Evolutionary conservation across 306 rosid species (phyloP).

Genomic region (Cucumis melo): DNA sequence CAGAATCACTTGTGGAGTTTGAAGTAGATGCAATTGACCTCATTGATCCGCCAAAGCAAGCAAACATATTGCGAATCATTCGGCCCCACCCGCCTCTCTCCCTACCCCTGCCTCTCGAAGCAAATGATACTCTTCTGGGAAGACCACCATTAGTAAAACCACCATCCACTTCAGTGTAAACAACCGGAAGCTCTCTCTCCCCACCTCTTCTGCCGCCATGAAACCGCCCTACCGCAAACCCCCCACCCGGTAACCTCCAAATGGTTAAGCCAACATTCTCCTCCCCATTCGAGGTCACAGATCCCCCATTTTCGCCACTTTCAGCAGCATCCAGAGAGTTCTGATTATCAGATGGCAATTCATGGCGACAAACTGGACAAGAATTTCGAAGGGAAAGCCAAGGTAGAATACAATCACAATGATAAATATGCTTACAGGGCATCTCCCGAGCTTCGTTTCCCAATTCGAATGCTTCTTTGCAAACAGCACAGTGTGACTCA

Average conservation of each 20-base stretch:
- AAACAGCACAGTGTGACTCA: constrained; percentile 67
- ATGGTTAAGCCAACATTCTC: constrained; percentile 54
- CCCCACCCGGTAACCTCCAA: constrained; percentile 87
- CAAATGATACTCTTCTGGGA: constrained; percentile 53
- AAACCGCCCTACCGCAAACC: constrained; percentile 76
- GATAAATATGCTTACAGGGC: constrained; percentile 85
- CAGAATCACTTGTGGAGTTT: constrained; percentile 13
- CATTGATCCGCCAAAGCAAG: constrained; percentile 36
- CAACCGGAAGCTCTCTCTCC: constrained; percentile 68
- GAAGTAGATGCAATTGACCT: constrained; percentile 13
- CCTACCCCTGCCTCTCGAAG: constrained; percentile 39
- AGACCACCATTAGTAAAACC: constrained; percentile 50
- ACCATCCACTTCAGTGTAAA: constrained; percentile 69
- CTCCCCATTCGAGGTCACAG: constrained; percentile 16
- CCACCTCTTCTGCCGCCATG: constrained; percentile 53
- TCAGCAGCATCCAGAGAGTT: not conserved
- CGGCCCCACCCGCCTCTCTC: constrained; percentile 35
- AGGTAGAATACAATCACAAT: constrained; percentile 66
- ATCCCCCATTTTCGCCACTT: not conserved
- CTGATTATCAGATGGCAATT: constrained; percentile 33
- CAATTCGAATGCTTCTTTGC: constrained; percentile 53
- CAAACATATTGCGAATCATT: constrained; percentile 24
- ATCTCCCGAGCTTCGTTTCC: constrained; percentile 42
- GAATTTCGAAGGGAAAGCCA: constrained; percentile 75
- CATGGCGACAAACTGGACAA: constrained; percentile 82